A percentile compares a stretch with the other conserved stretches of the same genome.
These are phyloP conservation scores for Solanum pimpinellifolium DNA, from an alignment of 257 asterid species.

Conservation along the genomic window DNA sequence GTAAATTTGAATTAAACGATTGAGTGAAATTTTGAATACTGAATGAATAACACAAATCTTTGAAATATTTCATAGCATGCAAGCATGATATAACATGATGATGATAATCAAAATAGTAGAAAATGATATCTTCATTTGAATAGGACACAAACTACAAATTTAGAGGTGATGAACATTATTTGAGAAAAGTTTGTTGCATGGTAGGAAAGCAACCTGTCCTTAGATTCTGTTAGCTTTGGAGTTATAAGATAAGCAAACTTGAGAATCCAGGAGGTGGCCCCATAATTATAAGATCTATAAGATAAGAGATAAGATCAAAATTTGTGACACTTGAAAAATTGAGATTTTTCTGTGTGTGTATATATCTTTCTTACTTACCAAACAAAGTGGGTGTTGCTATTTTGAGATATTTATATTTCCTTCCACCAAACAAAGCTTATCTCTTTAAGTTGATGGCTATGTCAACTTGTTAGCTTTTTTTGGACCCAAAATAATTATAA, in stretches of 20 bases:
- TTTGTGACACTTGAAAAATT: not conserved
- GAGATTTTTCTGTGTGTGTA: not conserved
- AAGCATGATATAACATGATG: not conserved
- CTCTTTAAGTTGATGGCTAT: not conserved
- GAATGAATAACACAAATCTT: not conserved
- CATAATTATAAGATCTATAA: not conserved
- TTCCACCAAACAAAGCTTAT: not conserved
- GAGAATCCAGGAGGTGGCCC: not conserved
- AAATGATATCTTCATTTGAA: not conserved
- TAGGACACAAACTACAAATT: not conserved
- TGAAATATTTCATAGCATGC: not conserved
- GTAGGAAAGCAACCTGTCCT: conserved; percentile 17
- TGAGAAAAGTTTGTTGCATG: conserved; percentile 11
- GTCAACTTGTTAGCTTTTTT: not conserved
- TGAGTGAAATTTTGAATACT: not conserved
- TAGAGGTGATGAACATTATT: not conserved
- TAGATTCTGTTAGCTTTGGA: not conserved
- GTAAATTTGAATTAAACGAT: not conserved
- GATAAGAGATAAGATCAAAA: not conserved
- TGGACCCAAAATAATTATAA: not conserved
- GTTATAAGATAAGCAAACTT: not conserved
- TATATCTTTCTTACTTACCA: not conserved
- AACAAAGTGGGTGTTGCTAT: not conserved
- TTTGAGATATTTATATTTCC: not conserved
- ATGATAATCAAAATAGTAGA: not conserved